A percentile compares a stretch with the other conserved stretches of the same genome.
Conservation (phyloP, 129 eudicot species). For the Pittosporum tobira region DNA sequence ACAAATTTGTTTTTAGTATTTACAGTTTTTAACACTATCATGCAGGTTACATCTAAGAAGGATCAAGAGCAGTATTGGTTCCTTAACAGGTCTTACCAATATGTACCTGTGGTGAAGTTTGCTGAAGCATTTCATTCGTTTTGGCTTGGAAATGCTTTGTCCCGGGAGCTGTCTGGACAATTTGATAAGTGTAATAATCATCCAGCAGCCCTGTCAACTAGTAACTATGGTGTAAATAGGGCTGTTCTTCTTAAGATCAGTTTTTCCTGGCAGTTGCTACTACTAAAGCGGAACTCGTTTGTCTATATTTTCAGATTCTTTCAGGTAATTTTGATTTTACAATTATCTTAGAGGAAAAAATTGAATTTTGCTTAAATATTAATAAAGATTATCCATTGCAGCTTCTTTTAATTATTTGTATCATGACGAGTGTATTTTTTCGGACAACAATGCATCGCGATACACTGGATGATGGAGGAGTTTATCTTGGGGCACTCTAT, state of each 20-base stretch:
- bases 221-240: conserved; percentile 46
- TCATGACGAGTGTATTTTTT: conserved; percentile 68
- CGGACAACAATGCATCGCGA: conserved; percentile 78
- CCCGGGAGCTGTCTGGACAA: conserved; percentile 46
- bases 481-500: conserved; percentile 83
- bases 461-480: conserved; percentile 68
- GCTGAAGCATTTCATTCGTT: conserved; percentile 65
- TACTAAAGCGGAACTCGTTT: conserved; percentile 61
- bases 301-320: conserved; percentile 58
- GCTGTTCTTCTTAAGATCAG: conserved; percentile 49
- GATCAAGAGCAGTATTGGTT: conserved; percentile 91
- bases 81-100: conserved; percentile 38
- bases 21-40: conserved; percentile 9
- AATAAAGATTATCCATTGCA: too few species aligned
- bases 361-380: neutral
- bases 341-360: neutral
- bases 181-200: conserved; percentile 45
- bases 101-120: conserved; percentile 52
- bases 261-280: conserved; percentile 65
- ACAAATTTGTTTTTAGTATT: neutral
- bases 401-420: conserved; percentile 57
- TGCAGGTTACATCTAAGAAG: conserved; percentile 68
- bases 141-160: conserved; percentile 43
- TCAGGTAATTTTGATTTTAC: conserved; percentile 33
- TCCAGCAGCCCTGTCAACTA: conserved; percentile 55